Base-by-base conservation (phyloP, 2,329 filamentous ascomycete species). In the Paecilomyces formosus region DNA sequence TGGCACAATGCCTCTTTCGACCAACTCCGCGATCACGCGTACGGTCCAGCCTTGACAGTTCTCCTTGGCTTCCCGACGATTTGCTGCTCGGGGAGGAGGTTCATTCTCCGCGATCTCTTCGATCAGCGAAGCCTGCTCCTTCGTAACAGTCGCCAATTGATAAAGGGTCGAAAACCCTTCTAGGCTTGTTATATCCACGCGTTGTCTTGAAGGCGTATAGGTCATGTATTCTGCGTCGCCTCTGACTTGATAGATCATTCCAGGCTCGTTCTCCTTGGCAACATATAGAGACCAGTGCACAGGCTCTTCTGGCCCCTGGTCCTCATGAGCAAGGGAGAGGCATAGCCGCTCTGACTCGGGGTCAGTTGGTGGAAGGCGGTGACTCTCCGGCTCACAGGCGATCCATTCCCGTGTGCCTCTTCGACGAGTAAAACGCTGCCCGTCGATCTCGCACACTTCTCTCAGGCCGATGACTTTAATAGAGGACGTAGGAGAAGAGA, bases 31-130 rank as follows among this genome's bases (percentile, higher is more conserved):
- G 18, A 68, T 60, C 18, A 70, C 65, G 24, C 68, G 64, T 12
- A 69, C 57, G 11, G 54, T 33, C 66, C 65, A 66, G 6, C 63
- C 60, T 54, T 67, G 66, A 45, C 65, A 69, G 53, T 68, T 68
- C 58, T 68, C 65, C 49, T 22, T 63, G 13, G 67, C 66, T 8
- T 56, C 50, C 3, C 60, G 58, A 9, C 62, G 61, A 58, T 62
- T 64, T 1, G 51, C 39, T 4, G 66, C 66, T 18, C 52, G 39
- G 1, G 66, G 66, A 51, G 65, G 63, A 3, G 33, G 31, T 45
- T 69, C 66, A 0, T 53, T 18, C n/a, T 64, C 62, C 1, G 66
- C 63, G 30, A 63, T 56, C 22, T 63, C 18, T 52, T 57, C 58
- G 22, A 68, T 60, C 1, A 64, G 49, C 18, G 24, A 53, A 1